A percentile compares a stretch with the other conserved stretches of the same genome.
These are phyloP conservation scores for Dalbergia cochinchinensis DNA, from an alignment of 306 rosid genomes.

Conservation along the genomic window DNA sequence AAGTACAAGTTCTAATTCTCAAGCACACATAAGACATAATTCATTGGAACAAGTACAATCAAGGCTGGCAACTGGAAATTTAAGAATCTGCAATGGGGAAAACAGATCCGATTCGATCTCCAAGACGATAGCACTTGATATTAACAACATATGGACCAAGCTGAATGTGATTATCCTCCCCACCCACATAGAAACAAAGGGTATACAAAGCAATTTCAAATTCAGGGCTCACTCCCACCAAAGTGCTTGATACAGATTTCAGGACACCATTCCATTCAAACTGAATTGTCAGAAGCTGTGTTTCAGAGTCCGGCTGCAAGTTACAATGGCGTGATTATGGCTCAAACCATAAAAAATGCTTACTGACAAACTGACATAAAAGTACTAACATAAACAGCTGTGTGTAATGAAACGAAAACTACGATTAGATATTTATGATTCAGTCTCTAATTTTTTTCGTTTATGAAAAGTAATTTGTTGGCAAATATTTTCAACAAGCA, in stretches of 20 bases:
- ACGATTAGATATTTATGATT: neutral
- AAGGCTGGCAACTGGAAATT: conserved; percentile 40
- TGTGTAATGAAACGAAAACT: conserved; percentile 26
- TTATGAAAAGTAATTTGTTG: neutral
- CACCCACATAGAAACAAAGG: conserved; percentile 79
- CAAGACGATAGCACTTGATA: conserved; percentile 81
- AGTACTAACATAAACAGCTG: neutral
- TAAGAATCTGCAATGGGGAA: conserved; percentile 81
- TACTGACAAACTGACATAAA: conserved; percentile 1
- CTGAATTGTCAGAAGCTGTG: conserved; percentile 90
- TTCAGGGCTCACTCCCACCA: conserved; percentile 98
- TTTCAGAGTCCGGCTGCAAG: conserved; percentile 93
- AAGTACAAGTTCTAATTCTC: conserved; percentile 15
- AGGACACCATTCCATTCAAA: conserved; percentile 96
- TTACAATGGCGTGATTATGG: conserved; percentile 31
- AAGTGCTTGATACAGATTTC: conserved; percentile 90
- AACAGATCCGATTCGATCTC: conserved; percentile 77
- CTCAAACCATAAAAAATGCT: conserved; percentile 34
- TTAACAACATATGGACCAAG: conserved; percentile 88
- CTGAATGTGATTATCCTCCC: conserved; percentile 81
- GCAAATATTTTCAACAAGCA: conserved; percentile 4
- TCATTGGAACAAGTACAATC: neutral
- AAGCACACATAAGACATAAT: conserved; percentile 6
- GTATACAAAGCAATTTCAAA: conserved; percentile 92
- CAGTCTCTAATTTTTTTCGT: neutral